These are phyloP conservation scores for Scopulariopsis brevicaulis DNA, from an alignment of 2,329 filamentous ascomycete species.

Conservation along the genomic window DNA sequence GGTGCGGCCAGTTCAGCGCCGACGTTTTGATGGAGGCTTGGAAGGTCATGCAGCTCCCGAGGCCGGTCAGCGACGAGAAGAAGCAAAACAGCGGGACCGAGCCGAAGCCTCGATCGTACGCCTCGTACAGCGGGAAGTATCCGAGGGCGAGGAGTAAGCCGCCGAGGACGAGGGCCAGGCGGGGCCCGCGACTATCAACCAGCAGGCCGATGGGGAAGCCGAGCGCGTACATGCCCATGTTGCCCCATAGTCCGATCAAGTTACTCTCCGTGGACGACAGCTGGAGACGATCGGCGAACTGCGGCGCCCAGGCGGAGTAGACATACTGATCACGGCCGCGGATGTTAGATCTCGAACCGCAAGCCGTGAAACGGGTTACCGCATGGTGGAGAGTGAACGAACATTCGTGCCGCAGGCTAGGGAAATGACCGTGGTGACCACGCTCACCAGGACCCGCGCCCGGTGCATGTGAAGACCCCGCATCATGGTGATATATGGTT, in stretches of 20 bases:
- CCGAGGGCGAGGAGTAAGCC: constrained; percentile 62
- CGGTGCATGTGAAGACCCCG: constrained; percentile 39
- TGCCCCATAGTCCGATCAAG: constrained; percentile 75
- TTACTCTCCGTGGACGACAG: constrained; percentile 91
- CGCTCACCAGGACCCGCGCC: constrained; percentile 68
- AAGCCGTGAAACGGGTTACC: not conserved
- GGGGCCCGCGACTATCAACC: constrained; percentile 71
- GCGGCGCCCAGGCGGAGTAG: constrained; percentile 94
- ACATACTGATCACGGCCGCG: constrained; percentile 57
- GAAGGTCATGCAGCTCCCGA: constrained; percentile 89
- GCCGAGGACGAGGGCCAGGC: constrained; percentile 67
- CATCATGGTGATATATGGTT: constrained; percentile 16
- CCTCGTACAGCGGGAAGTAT: constrained; percentile 76
- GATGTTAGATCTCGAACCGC: not conserved
- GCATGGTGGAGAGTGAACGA: constrained; percentile 17
- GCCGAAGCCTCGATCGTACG: constrained; percentile 58
- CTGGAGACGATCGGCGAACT: constrained; percentile 78
- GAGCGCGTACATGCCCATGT: constrained; percentile 85
- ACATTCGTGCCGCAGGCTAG: constrained; percentile 92
- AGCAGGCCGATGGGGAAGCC: constrained; percentile 85
- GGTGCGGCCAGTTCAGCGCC: constrained; percentile 82
- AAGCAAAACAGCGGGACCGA: constrained; percentile 59
- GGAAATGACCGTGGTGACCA: constrained; percentile 74
- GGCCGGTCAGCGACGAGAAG: constrained; percentile 74
- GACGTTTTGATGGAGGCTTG: constrained; percentile 75